phyloP scores from a whole-genome alignment of 192 early-diverging fungal genomes.

The Coemansia sp. region DNA sequence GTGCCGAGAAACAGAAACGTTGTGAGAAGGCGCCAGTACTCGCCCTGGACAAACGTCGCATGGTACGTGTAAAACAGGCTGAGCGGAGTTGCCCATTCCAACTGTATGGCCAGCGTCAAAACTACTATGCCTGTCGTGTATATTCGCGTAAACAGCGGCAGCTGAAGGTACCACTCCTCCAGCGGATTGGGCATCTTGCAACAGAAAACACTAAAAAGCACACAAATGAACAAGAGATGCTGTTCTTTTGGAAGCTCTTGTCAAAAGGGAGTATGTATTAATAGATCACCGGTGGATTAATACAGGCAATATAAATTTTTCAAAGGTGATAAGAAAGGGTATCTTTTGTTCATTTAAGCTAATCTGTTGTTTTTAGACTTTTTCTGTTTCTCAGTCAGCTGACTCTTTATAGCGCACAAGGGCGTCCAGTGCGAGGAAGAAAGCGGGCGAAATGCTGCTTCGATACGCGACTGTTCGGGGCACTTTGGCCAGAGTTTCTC shows the following conservation, averaged over 20 bases:
- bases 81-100: conserved; percentile 74
- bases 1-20: conserved; percentile 93
- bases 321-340: neutral
- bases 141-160: conserved; percentile 81
- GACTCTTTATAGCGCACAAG: neutral
- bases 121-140: conserved; percentile 79
- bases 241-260: neutral
- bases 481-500: neutral
- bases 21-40: conserved; percentile 92
- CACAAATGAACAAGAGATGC: neutral
- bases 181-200: conserved; percentile 57
- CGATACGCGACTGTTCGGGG: neutral
- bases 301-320: neutral
- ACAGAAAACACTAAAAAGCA: neutral
- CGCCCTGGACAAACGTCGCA: conserved; percentile 64
- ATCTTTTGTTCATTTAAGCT: neutral
- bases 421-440: neutral
- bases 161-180: conserved; percentile 89
- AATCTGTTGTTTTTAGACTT: conserved; percentile 1
- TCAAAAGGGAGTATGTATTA: neutral
- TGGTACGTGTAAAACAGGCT: conserved; percentile 82
- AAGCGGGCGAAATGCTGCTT: conserved; percentile 2
- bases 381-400: neutral
- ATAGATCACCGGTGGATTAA: neutral
- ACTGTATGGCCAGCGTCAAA: conserved; percentile 82